Evolutionary conservation across 1,284 basidiomycete species (phyloP), one percentile per base, ranked within the genome.

Genomic region (Ustilago vetiveriae): DNA sequence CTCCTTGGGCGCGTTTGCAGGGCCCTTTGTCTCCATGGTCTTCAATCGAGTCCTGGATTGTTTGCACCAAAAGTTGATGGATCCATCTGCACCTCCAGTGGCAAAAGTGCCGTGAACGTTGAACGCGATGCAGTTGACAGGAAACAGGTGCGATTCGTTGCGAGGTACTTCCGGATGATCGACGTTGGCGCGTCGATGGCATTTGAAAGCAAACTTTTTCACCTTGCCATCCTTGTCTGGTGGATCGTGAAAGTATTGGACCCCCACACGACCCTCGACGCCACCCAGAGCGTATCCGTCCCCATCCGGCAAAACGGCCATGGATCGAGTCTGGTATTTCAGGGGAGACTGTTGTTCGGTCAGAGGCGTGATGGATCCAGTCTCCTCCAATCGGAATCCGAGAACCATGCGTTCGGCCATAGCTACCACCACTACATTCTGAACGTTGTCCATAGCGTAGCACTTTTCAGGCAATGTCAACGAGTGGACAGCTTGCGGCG

Each of bases 41-140:
- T 93, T 94, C 80, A 98, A 86, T 44, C 93, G 88, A 14, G 90
- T 94, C 52, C 92, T 89, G 10, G 89, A 87, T 81, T 92, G 91
- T 83, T 92, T 92, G 83, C 94, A 92, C 92, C 92, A 82, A 53
- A 81, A 78, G 49, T 76, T 81, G 50, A 82, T 78, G 9, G 74
- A 74, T 24, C 78, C 81, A 82, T 89, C 76, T 10, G 82, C 82
- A 86, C 94, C 94, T 62, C 90, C 92, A 0, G 94, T 97, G 27
- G 91, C 91, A 84, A 97, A 97, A 1, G 94, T 98, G 39, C 93
- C 94, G 70, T 95, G 91, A 1, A 89, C 86, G 81, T 97, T 93
- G 86, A 97, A 97, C 1, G 88, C 87, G 75, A 92, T 90, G 56
- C 91, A 90, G 78, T 98, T 98, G 55, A 98, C 93, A 1, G 94